A percentile compares a stretch with the other conserved stretches of the same genome.
phyloP scores from a whole-genome alignment of 805 yeast genomes.

The Brettanomyces naardenensis region DNA sequence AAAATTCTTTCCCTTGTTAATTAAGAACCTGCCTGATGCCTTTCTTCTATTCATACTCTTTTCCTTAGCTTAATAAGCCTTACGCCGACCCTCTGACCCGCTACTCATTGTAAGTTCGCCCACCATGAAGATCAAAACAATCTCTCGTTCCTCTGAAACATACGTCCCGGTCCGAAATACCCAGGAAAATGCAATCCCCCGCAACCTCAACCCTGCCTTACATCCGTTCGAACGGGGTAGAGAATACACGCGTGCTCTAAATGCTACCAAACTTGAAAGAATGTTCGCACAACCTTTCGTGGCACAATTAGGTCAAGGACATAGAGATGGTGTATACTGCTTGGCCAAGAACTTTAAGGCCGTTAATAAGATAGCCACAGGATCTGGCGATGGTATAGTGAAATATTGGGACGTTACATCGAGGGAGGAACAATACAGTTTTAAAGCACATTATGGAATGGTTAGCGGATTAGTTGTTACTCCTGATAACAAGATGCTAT shows the following conservation, averaged over 20 bases:
- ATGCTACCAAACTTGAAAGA: slow-evolving; percentile 91
- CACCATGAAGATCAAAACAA: slow-evolving; percentile 78
- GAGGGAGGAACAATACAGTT: slow-evolving; percentile 65
- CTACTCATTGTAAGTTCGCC: no score
- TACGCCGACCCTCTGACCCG: no score
- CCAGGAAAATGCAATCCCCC: slow-evolving; percentile 78
- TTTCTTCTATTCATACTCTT: no score
- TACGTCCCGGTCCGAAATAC: slow-evolving; percentile 90
- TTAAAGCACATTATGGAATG: slow-evolving; percentile 85
- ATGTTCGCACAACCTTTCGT: slow-evolving; percentile 97
- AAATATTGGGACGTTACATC: slow-evolving; percentile 90
- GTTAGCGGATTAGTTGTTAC: slow-evolving; percentile 80
- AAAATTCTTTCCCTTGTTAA: no score
- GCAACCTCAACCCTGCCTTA: slow-evolving; percentile 86
- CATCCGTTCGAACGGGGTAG: slow-evolving; percentile 98
- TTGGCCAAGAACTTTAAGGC: slow-evolving; percentile 71
- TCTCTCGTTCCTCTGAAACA: slow-evolving; percentile 81
- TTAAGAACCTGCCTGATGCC: no score
- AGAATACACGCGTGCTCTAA: slow-evolving; percentile 89
- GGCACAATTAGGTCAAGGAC: slow-evolving; percentile 92
- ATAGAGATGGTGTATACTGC: slow-evolving; percentile 86
- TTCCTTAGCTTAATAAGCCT: no score
- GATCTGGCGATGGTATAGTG: slow-evolving; percentile 91
- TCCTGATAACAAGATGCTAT: slow-evolving; percentile 46
- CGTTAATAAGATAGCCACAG: slow-evolving; percentile 75